Base-by-base conservation (phyloP, 352 stramenopile species). In the Globisporangium middletonii region DNA sequence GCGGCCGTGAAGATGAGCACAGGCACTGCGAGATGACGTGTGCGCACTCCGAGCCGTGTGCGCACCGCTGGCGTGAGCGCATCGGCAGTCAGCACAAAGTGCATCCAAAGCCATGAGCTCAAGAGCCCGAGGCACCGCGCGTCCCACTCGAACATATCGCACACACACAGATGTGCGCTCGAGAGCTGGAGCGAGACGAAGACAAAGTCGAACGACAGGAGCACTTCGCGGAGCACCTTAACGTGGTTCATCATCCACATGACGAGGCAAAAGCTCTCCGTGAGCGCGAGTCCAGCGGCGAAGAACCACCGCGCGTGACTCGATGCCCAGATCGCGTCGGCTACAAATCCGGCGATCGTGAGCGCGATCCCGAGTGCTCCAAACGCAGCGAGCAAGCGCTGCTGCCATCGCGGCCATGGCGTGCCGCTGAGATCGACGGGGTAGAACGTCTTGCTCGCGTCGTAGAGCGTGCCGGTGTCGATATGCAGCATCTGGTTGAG, bases 121-220 rank as follows among this genome's bases (percentile, higher is more conserved):
- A 56, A 2, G 11, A 62, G 6, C 6, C 27, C 41, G 6, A 59
- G 13, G 19, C 30, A 58, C 18, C 43, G 49, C 5, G 23, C 26
- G 42, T 68, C 59, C 67, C 67, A 73, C 15, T 12, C 2, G 15
- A 65, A 48, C 30, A 73, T 38, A 33, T 63, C 56, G 6, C 41
- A 43, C 6, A 64, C 30, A n/a, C 59, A 60, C 30, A 71, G 8
- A 7, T 60, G 43, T 3, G 41, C 49, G 15, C 58, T 23, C 18
- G 63, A 60, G 23, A 70, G 48, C 46, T 73, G 59, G 8, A 58
- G 26, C 18, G 52, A 57, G 16, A 65, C 27, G 47, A 70, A 71
- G 18, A 59, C 3, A 13, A 70, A 60, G 28, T 73, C 63, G 28
- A 73, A 70, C 1, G 63, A 68, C 26, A 16, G 18, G 5, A 53